Percentiles rank a stretch among this genome's conserved stretches.
phyloP scores from a whole-genome alignment of 768 basidiomycete species.

The Suillus subluteus region DNA sequence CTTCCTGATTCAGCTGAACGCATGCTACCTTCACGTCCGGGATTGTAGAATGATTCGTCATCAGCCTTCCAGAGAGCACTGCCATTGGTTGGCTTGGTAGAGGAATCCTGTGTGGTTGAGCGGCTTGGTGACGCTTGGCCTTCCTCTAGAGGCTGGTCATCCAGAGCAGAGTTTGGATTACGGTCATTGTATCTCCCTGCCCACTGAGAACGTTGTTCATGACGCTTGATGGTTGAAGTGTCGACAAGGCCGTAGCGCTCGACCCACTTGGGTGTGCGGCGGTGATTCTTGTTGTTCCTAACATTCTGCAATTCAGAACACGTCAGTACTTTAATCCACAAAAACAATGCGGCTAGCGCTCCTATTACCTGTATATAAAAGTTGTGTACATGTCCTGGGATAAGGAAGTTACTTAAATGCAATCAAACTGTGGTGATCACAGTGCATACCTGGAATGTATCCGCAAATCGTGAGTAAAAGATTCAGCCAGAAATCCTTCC shows the following conservation, averaged over 20 bases:
- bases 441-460: constrained; percentile 76
- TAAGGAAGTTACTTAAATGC: constrained; percentile 13
- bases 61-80: constrained; percentile 73
- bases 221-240: constrained; percentile 74
- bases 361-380: constrained; percentile 81
- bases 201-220: constrained; percentile 85
- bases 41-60: constrained; percentile 76
- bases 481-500: constrained; percentile 91
- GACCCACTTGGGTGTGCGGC: constrained; percentile 96
- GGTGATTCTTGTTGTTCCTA: constrained; percentile 91
- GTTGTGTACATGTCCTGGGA: constrained; percentile 84
- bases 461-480: constrained; percentile 86
- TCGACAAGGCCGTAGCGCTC: constrained; percentile 89
- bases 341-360: constrained; percentile 7
- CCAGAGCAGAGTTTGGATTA: constrained; percentile 66
- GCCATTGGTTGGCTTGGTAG: constrained; percentile 27
- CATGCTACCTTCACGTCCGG: constrained; percentile 40
- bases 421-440: not conserved
- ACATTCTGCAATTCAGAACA: constrained; percentile 64
- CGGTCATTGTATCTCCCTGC: constrained; percentile 85
- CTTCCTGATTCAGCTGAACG: constrained; percentile 40
- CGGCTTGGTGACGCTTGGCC: constrained; percentile 59
- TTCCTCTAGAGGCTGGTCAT: constrained; percentile 74
- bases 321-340: constrained; percentile 8
- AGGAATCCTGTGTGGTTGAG: constrained; percentile 15